phyloP scores from a whole-genome alignment of 768 basidiomycete species.

The Galerina marginata region DNA sequence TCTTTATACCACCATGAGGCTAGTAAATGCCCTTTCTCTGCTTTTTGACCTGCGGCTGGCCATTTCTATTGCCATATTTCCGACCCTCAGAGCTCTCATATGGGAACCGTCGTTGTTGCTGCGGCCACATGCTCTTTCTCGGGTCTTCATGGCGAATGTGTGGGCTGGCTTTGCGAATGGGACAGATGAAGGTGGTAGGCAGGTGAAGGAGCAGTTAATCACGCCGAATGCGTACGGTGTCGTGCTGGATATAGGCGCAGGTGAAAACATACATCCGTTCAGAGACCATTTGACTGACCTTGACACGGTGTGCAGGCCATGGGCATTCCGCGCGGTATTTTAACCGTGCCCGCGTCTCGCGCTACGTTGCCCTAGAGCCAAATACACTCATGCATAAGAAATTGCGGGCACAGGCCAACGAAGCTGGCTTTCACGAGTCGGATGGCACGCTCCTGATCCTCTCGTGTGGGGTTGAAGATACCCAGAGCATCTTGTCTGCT shows the following conservation, averaged over 20 bases:
- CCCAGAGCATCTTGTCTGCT: slow-evolving; percentile 47
- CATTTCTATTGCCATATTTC: slow-evolving; percentile 43
- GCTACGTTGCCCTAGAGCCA: slow-evolving; percentile 77
- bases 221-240: slow-evolving; percentile 59
- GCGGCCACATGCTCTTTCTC: slow-evolving; percentile 49
- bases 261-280: slow-evolving; percentile 34
- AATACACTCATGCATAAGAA: slow-evolving; percentile 65
- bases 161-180: slow-evolving; percentile 58
- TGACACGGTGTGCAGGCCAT: slow-evolving; percentile 44
- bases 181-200: slow-evolving; percentile 46
- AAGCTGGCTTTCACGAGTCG: slow-evolving; percentile 57
- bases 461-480: slow-evolving; percentile 67
- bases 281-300: background rate
- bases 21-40: slow-evolving; percentile 46
- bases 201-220: slow-evolving; percentile 53
- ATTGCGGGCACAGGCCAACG: slow-evolving; percentile 53
- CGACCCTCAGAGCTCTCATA: slow-evolving; percentile 49
- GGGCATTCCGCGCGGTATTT: slow-evolving; percentile 72
- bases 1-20: slow-evolving; percentile 44
- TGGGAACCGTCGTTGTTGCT: slow-evolving; percentile 50
- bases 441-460: slow-evolving; percentile 63
- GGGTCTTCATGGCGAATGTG: slow-evolving; percentile 61
- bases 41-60: slow-evolving; percentile 48
- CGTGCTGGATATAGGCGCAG: slow-evolving; percentile 74
- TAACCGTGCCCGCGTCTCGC: slow-evolving; percentile 55